A percentile compares a stretch with the other conserved stretches of the same genome.
These are phyloP conservation scores for Epicoccum sorghinum DNA, from an alignment of 2,329 filamentous ascomycete genomes.

Conservation along the genomic window DNA sequence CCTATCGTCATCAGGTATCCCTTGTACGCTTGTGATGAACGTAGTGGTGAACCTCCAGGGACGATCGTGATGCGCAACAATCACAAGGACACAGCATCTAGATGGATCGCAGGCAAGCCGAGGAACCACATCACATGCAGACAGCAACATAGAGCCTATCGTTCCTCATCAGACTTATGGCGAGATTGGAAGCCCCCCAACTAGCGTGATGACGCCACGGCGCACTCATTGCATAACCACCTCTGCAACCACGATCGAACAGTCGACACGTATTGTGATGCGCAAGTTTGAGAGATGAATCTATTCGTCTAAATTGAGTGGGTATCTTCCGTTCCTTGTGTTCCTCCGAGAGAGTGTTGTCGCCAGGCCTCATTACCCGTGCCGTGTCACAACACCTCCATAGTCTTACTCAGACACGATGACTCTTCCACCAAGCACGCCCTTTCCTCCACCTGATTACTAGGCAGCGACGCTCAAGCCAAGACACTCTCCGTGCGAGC, in stretches of 20 bases:
- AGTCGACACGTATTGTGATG: not conserved
- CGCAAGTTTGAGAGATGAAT: not conserved
- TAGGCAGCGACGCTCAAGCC: constrained; percentile 49
- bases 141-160: no score
- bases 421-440: constrained; percentile 42
- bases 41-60: no score
- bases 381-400: not conserved
- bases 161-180: no score
- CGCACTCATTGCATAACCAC: no score
- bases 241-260: no score
- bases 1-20: not conserved
- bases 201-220: no score
- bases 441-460: constrained; percentile 17
- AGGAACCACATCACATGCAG: no score
- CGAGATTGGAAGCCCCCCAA: no score
- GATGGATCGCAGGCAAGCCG: no score
- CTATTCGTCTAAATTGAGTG: constrained; percentile 2
- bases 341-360: not conserved
- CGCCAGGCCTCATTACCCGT: not conserved
- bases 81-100: not conserved
- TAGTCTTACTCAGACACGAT: constrained; percentile 24
- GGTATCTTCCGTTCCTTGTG: not conserved
- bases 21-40: not conserved
- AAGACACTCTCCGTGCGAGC: constrained; percentile 27
- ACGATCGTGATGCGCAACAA: not conserved